These are phyloP conservation scores for Lecanicillium sp. DNA, from an alignment of 2,329 filamentous ascomycete species.

Conservation along the genomic window DNA sequence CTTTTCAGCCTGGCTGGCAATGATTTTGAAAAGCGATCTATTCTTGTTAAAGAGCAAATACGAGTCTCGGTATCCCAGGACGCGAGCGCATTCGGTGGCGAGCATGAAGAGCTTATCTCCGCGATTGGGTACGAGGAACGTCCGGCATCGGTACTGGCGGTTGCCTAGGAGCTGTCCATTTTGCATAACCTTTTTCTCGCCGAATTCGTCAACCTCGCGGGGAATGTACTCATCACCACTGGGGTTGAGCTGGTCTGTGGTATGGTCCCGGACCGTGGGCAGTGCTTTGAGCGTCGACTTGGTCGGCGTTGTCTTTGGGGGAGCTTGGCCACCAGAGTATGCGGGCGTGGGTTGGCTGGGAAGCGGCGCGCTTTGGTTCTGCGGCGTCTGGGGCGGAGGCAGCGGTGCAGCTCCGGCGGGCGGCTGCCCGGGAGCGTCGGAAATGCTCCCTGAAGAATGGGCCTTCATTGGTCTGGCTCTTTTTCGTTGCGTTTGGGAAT, in stretches of 20 bases:
- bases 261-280: constrained; percentile 93
- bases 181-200: constrained; percentile 84
- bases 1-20: constrained; percentile 91
- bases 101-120: constrained; percentile 97
- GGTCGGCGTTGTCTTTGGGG: constrained; percentile 71
- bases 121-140: constrained; percentile 84
- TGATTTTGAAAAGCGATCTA: constrained; percentile 92
- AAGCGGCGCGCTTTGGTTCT: constrained; percentile 38
- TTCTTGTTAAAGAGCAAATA: constrained; percentile 99
- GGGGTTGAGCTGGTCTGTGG: constrained; percentile 84
- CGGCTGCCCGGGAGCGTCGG: constrained; percentile 49
- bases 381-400: constrained; percentile 46
- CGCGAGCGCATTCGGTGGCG: constrained; percentile 90
- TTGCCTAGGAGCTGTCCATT: constrained; percentile 75
- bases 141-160: constrained; percentile 86
- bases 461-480: constrained; percentile 44
- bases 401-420: constrained; percentile 33
- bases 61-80: constrained; percentile 91
- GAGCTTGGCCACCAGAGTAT: constrained; percentile 35
- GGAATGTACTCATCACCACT: constrained; percentile 92
- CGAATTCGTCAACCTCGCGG: constrained; percentile 83
- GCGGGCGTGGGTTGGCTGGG: constrained; percentile 32
- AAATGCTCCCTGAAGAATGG: constrained; percentile 39
- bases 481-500: constrained; percentile 31
- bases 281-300: constrained; percentile 87